Percentiles rank a stretch among this genome's conserved stretches.
Conservation (phyloP, 2,329 filamentous ascomycete species). For the Penicillium sp. region DNA sequence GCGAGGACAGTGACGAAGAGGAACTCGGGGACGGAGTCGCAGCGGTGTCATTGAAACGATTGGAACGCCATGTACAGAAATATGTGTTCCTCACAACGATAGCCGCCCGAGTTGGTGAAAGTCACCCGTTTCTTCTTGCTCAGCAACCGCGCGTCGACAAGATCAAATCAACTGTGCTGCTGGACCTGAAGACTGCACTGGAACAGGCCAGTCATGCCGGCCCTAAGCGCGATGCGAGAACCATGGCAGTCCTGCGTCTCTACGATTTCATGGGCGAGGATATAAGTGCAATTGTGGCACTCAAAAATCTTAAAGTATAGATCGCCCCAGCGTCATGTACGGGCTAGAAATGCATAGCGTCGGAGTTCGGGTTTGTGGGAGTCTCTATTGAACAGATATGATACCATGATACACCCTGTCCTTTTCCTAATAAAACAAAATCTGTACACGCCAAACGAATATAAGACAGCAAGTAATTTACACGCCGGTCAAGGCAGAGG, state of each 20-base stretch:
- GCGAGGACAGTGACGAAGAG: constrained; percentile 44
- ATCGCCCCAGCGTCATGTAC: constrained; percentile 8
- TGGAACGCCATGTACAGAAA: constrained; percentile 62
- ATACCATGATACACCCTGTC: constrained; percentile 48
- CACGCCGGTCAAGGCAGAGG: constrained; percentile 49
- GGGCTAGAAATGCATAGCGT: constrained; percentile 44
- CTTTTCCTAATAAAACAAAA: constrained; percentile 48
- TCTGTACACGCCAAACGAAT: constrained; percentile 42
- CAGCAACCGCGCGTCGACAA: constrained; percentile 61
- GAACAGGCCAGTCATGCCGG: constrained; percentile 57
- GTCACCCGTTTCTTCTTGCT: constrained; percentile 66
- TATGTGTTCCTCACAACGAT: constrained; percentile 61
- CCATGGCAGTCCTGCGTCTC: constrained; percentile 62
- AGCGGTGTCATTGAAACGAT: constrained; percentile 45
- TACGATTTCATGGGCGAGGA: constrained; percentile 67
- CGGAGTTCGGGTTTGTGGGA: constrained; percentile 45
- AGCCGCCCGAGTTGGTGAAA: constrained; percentile 54
- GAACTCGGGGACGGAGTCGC: constrained; percentile 44
- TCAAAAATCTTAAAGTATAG: constrained; percentile 52
- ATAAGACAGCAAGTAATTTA: constrained; percentile 55
- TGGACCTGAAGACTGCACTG: constrained; percentile 67
- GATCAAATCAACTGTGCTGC: constrained; percentile 64
- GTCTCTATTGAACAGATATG: constrained; percentile 32
- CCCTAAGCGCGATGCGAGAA: constrained; percentile 41
- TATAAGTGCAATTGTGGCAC: constrained; percentile 61